These are phyloP conservation scores for Echinosophora koreensis DNA, from an alignment of 306 rosid species.

Conservation along the genomic window DNA sequence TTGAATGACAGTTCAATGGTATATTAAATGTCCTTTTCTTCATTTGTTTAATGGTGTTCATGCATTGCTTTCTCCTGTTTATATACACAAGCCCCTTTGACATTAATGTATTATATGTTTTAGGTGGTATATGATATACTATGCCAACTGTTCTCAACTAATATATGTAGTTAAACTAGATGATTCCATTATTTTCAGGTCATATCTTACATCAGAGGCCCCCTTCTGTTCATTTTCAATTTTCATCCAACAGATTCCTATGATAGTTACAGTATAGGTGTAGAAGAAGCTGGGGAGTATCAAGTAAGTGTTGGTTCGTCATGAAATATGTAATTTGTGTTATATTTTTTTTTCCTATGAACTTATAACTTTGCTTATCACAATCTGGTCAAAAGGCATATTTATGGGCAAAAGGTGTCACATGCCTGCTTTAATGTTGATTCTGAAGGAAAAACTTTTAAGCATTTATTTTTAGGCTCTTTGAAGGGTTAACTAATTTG, in stretches of 20 bases:
- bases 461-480: constrained; percentile 15
- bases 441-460: constrained; percentile 1
- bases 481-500: constrained; percentile 37
- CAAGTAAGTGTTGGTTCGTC: constrained; percentile 60
- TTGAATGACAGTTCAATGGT: constrained; percentile 61
- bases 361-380: not conserved
- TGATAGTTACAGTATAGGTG: constrained; percentile 72
- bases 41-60: not conserved
- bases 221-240: constrained; percentile 83
- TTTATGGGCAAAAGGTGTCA: not conserved
- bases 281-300: constrained; percentile 98
- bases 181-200: constrained; percentile 64
- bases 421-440: not conserved
- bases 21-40: constrained; percentile 36
- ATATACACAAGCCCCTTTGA: not conserved
- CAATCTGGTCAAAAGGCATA: constrained; percentile 19
- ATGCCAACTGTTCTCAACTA: constrained; percentile 2
- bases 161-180: not conserved
- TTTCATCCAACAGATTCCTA: constrained; percentile 89
- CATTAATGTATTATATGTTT: constrained; percentile 25
- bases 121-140: not conserved
- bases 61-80: constrained; percentile 26
- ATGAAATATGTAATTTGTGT: not conserved
- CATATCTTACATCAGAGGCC: constrained; percentile 89
- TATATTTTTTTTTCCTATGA: not conserved